phyloP scores from a whole-genome alignment of 2,329 filamentous ascomycete genomes.

The Trichoderma pleuroti region DNA sequence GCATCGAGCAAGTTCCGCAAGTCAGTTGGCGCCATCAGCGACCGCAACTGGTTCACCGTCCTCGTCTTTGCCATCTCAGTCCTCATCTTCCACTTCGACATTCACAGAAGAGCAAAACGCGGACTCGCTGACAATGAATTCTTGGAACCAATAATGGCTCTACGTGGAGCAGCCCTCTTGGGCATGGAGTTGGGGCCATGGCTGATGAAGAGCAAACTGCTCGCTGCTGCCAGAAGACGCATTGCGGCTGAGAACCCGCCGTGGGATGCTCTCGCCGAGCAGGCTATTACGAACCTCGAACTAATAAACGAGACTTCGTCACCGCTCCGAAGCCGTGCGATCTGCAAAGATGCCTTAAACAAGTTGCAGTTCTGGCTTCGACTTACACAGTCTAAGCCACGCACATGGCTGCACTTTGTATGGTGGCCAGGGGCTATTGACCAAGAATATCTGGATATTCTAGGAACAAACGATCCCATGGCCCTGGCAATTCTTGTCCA shows the following conservation, averaged over 20 bases:
- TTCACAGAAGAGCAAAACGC: conserved; percentile 5
- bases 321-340: not conserved
- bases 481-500: conserved; percentile 1
- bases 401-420: conserved; percentile 2
- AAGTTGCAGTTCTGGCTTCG: conserved; percentile 1
- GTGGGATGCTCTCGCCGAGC: not conserved
- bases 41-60: conserved; percentile 11
- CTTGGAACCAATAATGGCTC: not conserved
- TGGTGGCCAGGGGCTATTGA: conserved; percentile 4
- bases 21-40: not conserved
- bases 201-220: not conserved
- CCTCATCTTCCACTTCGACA: conserved; percentile 15
- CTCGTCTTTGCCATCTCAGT: conserved; percentile 12
- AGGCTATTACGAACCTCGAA: not conserved
- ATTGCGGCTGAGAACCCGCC: not conserved
- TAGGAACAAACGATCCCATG: not conserved
- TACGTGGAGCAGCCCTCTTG: not conserved
- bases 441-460: not conserved
- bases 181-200: not conserved
- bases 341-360: not conserved
- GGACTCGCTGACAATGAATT: not conserved
- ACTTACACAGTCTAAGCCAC: not conserved
- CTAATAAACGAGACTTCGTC: not conserved
- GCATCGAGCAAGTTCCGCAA: not conserved
- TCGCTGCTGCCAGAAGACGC: not conserved